Conservation (phyloP, 345 rosid species). For the Limnanthes douglasii region DNA sequence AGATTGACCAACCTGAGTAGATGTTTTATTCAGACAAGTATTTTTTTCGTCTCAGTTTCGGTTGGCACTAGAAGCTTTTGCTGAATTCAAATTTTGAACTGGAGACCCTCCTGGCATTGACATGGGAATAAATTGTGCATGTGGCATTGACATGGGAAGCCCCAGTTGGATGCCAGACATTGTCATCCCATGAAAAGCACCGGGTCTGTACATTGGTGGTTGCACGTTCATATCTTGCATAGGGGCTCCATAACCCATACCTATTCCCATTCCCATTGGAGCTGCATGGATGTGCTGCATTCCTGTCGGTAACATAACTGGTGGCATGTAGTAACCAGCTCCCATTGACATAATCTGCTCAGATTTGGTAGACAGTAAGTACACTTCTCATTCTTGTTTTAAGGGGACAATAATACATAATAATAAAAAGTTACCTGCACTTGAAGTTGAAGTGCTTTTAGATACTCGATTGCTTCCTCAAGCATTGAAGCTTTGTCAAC, state of each 20-base stretch:
- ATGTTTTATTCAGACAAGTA: too few relatives aligned
- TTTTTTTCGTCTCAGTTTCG: too few relatives aligned
- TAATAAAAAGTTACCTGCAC: constrained; percentile 40
- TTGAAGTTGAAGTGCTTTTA: constrained; percentile 80
- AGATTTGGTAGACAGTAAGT: constrained; percentile 5
- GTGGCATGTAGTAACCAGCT: constrained; percentile 60
- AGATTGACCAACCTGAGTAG: too few relatives aligned
- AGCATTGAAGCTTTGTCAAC: constrained; percentile 97
- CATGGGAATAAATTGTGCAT: too few relatives aligned
- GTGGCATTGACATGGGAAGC: too few relatives aligned
- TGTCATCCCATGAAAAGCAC: too few relatives aligned
- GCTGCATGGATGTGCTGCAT: constrained; percentile 54
- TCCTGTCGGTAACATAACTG: constrained; percentile 56
- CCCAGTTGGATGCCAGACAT: too few relatives aligned
- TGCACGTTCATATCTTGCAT: constrained; percentile 37
- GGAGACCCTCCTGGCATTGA: too few relatives aligned
- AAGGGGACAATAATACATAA: neutral
- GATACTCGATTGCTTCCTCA: constrained; percentile 89
- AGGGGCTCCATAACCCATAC: constrained; percentile 49
- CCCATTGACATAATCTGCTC: constrained; percentile 80
- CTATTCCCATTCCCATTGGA: constrained; percentile 64
- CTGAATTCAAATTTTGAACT: too few relatives aligned
- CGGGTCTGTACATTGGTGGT: too few relatives aligned
- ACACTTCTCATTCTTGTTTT: constrained; percentile 2
- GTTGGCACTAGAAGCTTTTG: too few relatives aligned